Evolutionary conservation across 495 filamentous ascomycete genomes (phyloP).

Genomic region (Astrothelium macrocarpum): DNA sequence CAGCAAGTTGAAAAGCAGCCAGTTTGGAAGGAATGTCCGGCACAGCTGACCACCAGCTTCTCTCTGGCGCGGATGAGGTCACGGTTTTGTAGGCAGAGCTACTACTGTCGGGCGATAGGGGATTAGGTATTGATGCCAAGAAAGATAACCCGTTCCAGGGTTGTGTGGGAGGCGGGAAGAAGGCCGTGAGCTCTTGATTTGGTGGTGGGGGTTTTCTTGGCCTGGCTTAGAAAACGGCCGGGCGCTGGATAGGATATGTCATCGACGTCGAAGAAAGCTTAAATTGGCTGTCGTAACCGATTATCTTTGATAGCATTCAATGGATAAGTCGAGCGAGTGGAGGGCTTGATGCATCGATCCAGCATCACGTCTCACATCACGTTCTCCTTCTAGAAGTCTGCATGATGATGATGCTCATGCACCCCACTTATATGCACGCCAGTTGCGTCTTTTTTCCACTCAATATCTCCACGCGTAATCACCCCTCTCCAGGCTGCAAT

Average conservation of each 20-base stretch:
- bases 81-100: too few relatives aligned
- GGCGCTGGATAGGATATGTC: too few relatives aligned
- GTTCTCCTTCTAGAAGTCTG: neutral
- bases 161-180: neutral
- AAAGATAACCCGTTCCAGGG: neutral
- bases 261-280: neutral
- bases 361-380: neutral
- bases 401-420: neutral
- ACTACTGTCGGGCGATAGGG: too few relatives aligned
- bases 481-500: too few relatives aligned
- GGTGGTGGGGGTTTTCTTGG: too few relatives aligned
- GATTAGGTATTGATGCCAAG: neutral
- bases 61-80: too few relatives aligned
- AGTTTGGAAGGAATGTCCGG: conserved; percentile 6
- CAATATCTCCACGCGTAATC: too few relatives aligned
- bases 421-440: neutral
- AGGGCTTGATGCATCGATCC: neutral
- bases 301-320: too few relatives aligned
- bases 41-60: neutral
- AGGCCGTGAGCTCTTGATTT: neutral
- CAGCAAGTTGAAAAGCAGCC: conserved; percentile 5
- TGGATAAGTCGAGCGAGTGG: neutral
- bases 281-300: too few relatives aligned
- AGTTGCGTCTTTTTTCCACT: neutral
- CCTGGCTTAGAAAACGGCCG: too few relatives aligned